These are phyloP conservation scores for Marchantia paleacea DNA, from an alignment of 225 moss, liverwort and hornwort genomes.

Conservation along the genomic window DNA sequence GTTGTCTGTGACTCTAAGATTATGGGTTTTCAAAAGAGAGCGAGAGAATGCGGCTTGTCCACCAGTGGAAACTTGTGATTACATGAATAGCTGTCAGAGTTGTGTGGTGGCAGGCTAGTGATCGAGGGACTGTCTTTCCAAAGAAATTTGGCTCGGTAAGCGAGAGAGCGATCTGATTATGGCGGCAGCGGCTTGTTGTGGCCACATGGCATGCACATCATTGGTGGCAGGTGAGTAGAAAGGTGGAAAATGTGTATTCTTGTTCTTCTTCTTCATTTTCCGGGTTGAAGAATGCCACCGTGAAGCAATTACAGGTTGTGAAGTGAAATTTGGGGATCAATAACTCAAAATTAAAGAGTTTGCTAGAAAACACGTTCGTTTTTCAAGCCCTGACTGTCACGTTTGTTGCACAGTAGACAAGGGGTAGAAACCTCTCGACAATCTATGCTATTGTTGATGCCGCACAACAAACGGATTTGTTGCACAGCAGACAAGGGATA, in stretches of 20 bases:
- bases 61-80: background rate
- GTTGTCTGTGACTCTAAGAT: no score
- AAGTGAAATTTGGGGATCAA: background rate
- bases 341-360: background rate
- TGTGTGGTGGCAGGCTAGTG: background rate
- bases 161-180: background rate
- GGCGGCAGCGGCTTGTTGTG: slow-evolving; percentile 1
- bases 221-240: background rate
- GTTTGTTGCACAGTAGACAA: no score
- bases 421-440: background rate
- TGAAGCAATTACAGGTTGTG: background rate
- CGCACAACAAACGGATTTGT: no score
- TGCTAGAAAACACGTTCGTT: background rate
- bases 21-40: no score
- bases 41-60: background rate
- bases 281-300: background rate
- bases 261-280: no score
- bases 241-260: background rate
- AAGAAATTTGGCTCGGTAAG: background rate
- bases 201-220: background rate
- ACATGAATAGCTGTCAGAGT: background rate
- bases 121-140: background rate
- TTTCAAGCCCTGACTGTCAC: background rate
- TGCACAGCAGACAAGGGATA: no score
- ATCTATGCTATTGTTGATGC: no score